phyloP scores from a whole-genome alignment of 352 stramenopile species.

The Paralagenidium karlingii region DNA sequence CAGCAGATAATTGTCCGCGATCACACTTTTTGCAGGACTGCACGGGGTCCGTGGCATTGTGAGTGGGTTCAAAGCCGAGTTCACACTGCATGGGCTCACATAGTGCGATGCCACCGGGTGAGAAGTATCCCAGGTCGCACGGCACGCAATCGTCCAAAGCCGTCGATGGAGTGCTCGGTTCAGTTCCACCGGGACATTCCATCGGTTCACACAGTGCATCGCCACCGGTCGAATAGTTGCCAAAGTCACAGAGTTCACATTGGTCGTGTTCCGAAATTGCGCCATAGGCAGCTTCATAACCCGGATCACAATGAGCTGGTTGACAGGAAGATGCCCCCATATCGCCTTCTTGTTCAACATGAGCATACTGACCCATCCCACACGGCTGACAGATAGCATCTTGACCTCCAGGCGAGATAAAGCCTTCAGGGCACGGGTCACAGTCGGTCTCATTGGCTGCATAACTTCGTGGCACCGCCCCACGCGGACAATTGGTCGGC shows the following conservation, averaged over 20 bases:
- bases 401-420: slow-evolving; percentile 14
- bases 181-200: slow-evolving; percentile 11
- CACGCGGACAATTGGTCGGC: slow-evolving; percentile 9
- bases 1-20: slow-evolving; percentile 16
- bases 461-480: slow-evolving; percentile 14
- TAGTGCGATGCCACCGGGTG: slow-evolving; percentile 8
- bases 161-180: slow-evolving; percentile 10
- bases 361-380: slow-evolving; percentile 11
- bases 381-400: slow-evolving; percentile 10
- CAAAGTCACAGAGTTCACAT: slow-evolving; percentile 14
- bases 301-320: slow-evolving; percentile 8
- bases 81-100: slow-evolving; percentile 16
- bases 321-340: slow-evolving; percentile 13
- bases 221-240: slow-evolving; percentile 13
- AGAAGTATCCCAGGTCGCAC: slow-evolving; percentile 21
- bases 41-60: slow-evolving; percentile 14
- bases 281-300: slow-evolving; percentile 7
- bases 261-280: slow-evolving; percentile 8
- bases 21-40: slow-evolving; percentile 15
- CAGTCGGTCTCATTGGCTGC: slow-evolving; percentile 17
- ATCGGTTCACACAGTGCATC: slow-evolving; percentile 16
- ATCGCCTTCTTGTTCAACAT: slow-evolving; percentile 6
- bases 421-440: slow-evolving; percentile 11
- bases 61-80: slow-evolving; percentile 12
- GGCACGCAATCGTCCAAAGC: slow-evolving; percentile 12